Evolutionary conservation across 495 filamentous ascomycete genomes (phyloP), one percentile per base, ranked within the genome.

Genomic region (Rhizodiscina lignyota): DNA sequence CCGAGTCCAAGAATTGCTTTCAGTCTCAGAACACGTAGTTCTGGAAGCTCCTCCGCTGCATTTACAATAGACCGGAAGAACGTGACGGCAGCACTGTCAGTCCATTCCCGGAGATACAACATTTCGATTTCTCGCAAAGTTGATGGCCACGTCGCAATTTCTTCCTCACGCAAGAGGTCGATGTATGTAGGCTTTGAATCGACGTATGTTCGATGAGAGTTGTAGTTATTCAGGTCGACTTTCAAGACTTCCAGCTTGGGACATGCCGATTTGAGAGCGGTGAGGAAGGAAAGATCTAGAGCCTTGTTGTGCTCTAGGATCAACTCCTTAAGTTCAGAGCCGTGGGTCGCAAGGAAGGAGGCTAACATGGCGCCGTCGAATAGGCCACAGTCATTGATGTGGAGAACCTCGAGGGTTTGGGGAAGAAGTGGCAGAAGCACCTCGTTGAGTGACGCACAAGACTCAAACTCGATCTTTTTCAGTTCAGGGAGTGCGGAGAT

Each of bases 61-160:
- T 83, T 62, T 3, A 83, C 62, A 1, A 94, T 60, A 15, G 78
- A 85, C 18, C 63, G 66, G 49, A 94, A 83, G 49, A 93, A 79
- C 17, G 64, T 66, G 40, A 81, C 68, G 1, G 79, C 83, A 2
- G 70, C 66, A 1, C 61, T 56, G 2, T 58, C 51, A 22, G 64
- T 56, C 73, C 76, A 85, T 50, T 80, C 76, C 13, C 79, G 70
- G 36, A 92, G 64, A 23, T 86, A 71, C 10, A 67, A 59, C 15
- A 94, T 56, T 45, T 91, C 79, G 19, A 94, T 64, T 2, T 61
- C 56, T 40, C 69, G 70, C 2, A 94, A 57, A 0, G 58, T 72
- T 15, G 54, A 47, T 5, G 85, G 84, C 85, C 85, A 94, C n/a
- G n/a, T 67, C 0, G 85, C 83, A 6, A 73, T 52, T 39, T 87